Conservation (phyloP, 768 basidiomycete species). For the Pleurotus pulmonarius region DNA sequence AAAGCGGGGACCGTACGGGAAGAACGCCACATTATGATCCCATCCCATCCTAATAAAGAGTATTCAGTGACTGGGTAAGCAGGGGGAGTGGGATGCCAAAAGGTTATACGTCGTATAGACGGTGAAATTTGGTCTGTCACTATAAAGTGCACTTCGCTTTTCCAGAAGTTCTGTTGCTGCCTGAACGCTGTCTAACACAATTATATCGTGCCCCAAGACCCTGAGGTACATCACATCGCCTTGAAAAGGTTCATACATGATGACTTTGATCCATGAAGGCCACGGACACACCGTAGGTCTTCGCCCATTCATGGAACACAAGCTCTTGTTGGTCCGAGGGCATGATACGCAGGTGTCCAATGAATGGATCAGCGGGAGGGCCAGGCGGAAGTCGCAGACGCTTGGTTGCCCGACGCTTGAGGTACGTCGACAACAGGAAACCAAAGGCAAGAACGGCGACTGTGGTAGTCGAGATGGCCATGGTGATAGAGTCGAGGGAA, state of each 20-base stretch:
- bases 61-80: neutral
- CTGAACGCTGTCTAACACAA: slow-evolving; percentile 20
- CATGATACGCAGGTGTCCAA: slow-evolving; percentile 33
- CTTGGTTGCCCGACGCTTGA: neutral
- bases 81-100: neutral
- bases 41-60: slow-evolving; percentile 5
- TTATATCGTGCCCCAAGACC: slow-evolving; percentile 21
- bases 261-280: neutral
- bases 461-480: too few relatives aligned
- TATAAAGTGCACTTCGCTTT: slow-evolving; percentile 22
- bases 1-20: slow-evolving; percentile 35
- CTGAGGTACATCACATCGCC: slow-evolving; percentile 20
- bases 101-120: slow-evolving; percentile 14
- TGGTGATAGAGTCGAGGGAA: too few relatives aligned
- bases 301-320: slow-evolving; percentile 25
- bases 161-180: slow-evolving; percentile 23
- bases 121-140: slow-evolving; percentile 17
- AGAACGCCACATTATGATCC: slow-evolving; percentile 14
- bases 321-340: slow-evolving; percentile 22
- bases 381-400: slow-evolving; percentile 24
- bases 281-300: slow-evolving; percentile 25
- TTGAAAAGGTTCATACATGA: neutral
- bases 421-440: too few relatives aligned
- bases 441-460: too few relatives aligned
- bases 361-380: slow-evolving; percentile 31